These are phyloP conservation scores for Microstegium vimineum DNA, from an alignment of 176 grass and related monocot species.

Conservation along the genomic window DNA sequence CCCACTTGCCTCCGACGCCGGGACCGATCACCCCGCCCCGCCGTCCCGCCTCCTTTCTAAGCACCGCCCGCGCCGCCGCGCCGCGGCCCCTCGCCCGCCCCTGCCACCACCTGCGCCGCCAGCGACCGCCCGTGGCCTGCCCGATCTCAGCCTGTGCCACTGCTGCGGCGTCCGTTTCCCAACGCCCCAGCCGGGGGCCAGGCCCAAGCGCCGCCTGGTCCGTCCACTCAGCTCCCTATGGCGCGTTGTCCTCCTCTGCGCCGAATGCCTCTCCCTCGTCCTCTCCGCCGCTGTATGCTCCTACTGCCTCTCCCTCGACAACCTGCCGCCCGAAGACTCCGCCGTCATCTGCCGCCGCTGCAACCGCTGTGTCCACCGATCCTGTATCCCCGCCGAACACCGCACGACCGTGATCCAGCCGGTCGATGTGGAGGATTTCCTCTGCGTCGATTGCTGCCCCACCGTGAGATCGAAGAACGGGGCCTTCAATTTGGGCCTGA, in stretches of 20 bases:
- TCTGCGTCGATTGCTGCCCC: slow-evolving; percentile 61
- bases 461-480: slow-evolving; percentile 15
- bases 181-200: slow-evolving; percentile 20
- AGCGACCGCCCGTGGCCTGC: slow-evolving; percentile 13
- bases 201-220: slow-evolving; percentile 34
- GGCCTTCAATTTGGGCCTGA: background rate
- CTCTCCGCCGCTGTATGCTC: slow-evolving; percentile 53
- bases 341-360: slow-evolving; percentile 52
- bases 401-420: slow-evolving; percentile 29
- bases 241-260: slow-evolving; percentile 77
- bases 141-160: slow-evolving; percentile 56
- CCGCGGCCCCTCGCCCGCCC: background rate
- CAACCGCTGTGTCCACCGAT: slow-evolving; percentile 43
- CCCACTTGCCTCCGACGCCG: background rate
- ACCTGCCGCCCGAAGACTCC: slow-evolving; percentile 20
- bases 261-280: slow-evolving; percentile 51
- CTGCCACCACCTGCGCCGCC: background rate
- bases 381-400: slow-evolving; percentile 58
- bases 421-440: slow-evolving; percentile 39
- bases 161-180: slow-evolving; percentile 54
- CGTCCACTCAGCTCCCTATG: slow-evolving; percentile 61
- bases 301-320: slow-evolving; percentile 66
- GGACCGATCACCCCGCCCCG: slow-evolving; percentile 3
- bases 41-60: slow-evolving; percentile 46
- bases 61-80: slow-evolving; percentile 36